Evolutionary conservation across 169 alveolate species (phyloP), one percentile per base, ranked within the genome.

Genomic region (Cyclospora cayetanensis): DNA sequence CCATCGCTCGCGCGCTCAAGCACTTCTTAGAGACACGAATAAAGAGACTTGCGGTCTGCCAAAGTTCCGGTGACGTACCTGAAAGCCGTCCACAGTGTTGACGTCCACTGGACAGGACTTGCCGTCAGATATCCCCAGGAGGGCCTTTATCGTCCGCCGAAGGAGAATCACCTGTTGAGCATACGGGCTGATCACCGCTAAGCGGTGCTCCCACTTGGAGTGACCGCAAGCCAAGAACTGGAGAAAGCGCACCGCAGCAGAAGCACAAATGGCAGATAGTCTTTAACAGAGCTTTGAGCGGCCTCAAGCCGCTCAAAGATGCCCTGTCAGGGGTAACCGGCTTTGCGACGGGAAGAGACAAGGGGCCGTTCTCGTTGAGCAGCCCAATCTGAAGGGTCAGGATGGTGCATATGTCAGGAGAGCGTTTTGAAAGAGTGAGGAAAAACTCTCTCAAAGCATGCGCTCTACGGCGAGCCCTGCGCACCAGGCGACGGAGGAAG

Each of bases 11-110:
- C n/a, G n/a, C n/a, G n/a, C n/a, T n/a, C n/a, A n/a, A n/a, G n/a
- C n/a, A n/a, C n/a, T n/a, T n/a, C n/a, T n/a, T n/a, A n/a, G n/a
- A n/a, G n/a, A n/a, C n/a, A n/a, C n/a, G n/a, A n/a, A n/a, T n/a
- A n/a, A n/a, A n/a, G n/a, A n/a, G n/a, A n/a, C n/a, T n/a, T n/a
- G n/a, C n/a, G n/a, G n/a, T n/a, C n/a, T n/a, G n/a, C n/a, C n/a
- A n/a, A n/a, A n/a, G n/a, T n/a, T n/a, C n/a, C n/a, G n/a, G n/a
- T n/a, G n/a, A n/a, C n/a, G n/a, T 46, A 92, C 95, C 93, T 94
- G 96, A 91, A 94, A 94, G 12, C 96, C 96, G 74, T 94, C 96
- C 46, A 94, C 96, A 12, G 96, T 94, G 72, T 94, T 94, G 77
- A 94, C 95, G 27, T 93, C 96, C 20, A 94, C 84, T 37, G 96